Base-by-base conservation (phyloP, 495 filamentous ascomycete genomes). In the Hyaloscypha hepaticicola region DNA sequence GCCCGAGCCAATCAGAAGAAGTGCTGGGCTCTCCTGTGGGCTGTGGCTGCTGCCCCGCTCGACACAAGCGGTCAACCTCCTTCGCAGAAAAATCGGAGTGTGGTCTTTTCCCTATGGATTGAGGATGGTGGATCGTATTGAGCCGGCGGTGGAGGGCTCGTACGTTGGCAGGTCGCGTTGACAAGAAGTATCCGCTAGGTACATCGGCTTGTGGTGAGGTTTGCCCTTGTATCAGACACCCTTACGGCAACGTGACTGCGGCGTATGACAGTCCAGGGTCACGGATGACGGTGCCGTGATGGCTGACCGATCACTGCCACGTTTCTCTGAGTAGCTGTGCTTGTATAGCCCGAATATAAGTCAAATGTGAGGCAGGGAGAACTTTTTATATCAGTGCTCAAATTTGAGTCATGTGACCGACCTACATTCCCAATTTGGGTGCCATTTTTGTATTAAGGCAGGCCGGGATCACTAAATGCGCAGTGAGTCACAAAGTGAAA, bases 401-500 rank as follows among this genome's bases (percentile, higher is more conserved):
- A 53, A 45, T 19, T 8, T 25, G 11, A 53, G 28, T 57, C 53
- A 57, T 57, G 53, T 57, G 53, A 33, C 53, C 53, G 53, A 33
- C 53, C 53, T 33, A 57, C 53, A 25, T 57, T 33, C 26, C 53
- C n/a, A 27, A 25, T 25, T 26, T 7, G 27, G 26, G 19, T 53
- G 50, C 50, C 19, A 19, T 12, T 53, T 53, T 53, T 3, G 25
- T 53, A 25, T 53, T 19, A 19, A 28, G 22, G 19, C 26, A 57
- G 53, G 9, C 7, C 11, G 22, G 52, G n/a, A 58, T 58, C 50
- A 49, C 56, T 55, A 56, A 5, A 21, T 29, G 27, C 22, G 25
- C 45, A 0, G 66, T 69, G 66, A 69, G 62, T 69, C 66, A 69
- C 53, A 22, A 58, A 52, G 52, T 55, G 38, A 53, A n/a, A 9